Evolutionary conservation across 1,284 basidiomycete species (phyloP).

Genomic region (Bondarzewia mesenterica): DNA sequence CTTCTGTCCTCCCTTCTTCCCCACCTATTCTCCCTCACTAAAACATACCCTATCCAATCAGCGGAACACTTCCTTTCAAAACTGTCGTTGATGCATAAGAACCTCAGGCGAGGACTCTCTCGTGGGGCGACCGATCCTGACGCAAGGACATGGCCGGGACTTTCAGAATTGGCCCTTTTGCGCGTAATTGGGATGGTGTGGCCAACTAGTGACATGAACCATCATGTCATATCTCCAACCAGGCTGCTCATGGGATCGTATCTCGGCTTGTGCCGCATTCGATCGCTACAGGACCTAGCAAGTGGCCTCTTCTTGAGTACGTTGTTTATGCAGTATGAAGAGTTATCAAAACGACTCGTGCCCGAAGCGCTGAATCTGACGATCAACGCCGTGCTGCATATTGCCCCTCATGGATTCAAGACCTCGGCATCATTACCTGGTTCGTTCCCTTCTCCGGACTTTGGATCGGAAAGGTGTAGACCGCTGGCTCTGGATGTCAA

Average conservation of each 20-base stretch:
- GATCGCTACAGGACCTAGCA: slow-evolving; percentile 68
- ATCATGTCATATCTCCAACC: slow-evolving; percentile 83
- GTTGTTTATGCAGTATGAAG: slow-evolving; percentile 78
- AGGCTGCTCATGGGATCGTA: slow-evolving; percentile 89
- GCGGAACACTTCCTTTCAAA: slow-evolving; percentile 81
- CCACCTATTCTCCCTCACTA: slow-evolving; percentile 76
- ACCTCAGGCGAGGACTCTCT: slow-evolving; percentile 79
- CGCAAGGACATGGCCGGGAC: slow-evolving; percentile 83
- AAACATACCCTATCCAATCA: slow-evolving; percentile 74
- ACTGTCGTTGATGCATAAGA: slow-evolving; percentile 89
- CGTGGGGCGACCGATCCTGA: slow-evolving; percentile 57
- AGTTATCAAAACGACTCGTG: slow-evolving; percentile 77
- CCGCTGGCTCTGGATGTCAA: slow-evolving; percentile 31
- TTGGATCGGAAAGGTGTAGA: slow-evolving; percentile 31
- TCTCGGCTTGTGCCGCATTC: slow-evolving; percentile 77
- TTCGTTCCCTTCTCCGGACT: slow-evolving; percentile 68
- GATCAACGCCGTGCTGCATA: slow-evolving; percentile 60
- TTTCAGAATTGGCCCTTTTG: slow-evolving; percentile 78
- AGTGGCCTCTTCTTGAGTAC: slow-evolving; percentile 89
- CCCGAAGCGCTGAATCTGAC: slow-evolving; percentile 90
- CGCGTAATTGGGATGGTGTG: slow-evolving; percentile 78
- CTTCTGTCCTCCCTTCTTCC: slow-evolving; percentile 69
- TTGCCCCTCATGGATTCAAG: slow-evolving; percentile 57
- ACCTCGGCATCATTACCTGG: slow-evolving; percentile 47
- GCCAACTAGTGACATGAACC: slow-evolving; percentile 93